Evolutionary conservation across 805 yeast species (phyloP).

Genomic region (Hanseniaspora opuntiae): DNA sequence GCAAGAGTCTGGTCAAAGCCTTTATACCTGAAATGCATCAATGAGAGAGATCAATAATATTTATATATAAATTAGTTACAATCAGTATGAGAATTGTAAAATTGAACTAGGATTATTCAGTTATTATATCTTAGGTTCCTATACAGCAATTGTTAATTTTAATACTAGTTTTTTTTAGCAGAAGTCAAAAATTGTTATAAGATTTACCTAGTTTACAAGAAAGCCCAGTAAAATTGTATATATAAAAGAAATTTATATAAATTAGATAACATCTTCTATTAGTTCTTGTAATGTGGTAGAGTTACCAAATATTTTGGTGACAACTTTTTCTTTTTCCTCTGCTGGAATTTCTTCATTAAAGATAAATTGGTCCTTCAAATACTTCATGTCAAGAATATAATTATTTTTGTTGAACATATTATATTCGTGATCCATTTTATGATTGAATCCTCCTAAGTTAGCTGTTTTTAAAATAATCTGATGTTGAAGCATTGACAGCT

Average conservation of each 20-base stretch:
- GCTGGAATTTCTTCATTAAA: slow-evolving; percentile 14
- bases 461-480: slow-evolving; percentile 67
- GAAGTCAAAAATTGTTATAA: too few species aligned
- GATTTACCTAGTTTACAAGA: too few species aligned
- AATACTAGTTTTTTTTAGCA: too few species aligned
- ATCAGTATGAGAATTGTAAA: too few species aligned
- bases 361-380: slow-evolving; percentile 7
- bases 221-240: neutral
- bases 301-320: slow-evolving; percentile 8
- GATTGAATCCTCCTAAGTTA: slow-evolving; percentile 70
- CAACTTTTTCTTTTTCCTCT: slow-evolving; percentile 13
- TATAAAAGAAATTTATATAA: neutral
- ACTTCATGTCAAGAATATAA: slow-evolving; percentile 5
- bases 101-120: too few species aligned
- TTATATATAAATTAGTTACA: too few species aligned
- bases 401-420: slow-evolving; percentile 24
- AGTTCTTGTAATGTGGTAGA: slow-evolving; percentile 3
- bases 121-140: too few species aligned
- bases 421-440: slow-evolving; percentile 38
- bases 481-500: slow-evolving; percentile 75
- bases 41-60: slow-evolving; percentile 29
- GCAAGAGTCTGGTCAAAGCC: slow-evolving; percentile 47
- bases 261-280: slow-evolving; percentile 5
- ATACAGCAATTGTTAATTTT: too few species aligned
- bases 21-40: slow-evolving; percentile 40